Evolutionary conservation across 495 filamentous ascomycete genomes (phyloP), one percentile per base, ranked within the genome.

Genomic region (Amniculicola lignicola): DNA sequence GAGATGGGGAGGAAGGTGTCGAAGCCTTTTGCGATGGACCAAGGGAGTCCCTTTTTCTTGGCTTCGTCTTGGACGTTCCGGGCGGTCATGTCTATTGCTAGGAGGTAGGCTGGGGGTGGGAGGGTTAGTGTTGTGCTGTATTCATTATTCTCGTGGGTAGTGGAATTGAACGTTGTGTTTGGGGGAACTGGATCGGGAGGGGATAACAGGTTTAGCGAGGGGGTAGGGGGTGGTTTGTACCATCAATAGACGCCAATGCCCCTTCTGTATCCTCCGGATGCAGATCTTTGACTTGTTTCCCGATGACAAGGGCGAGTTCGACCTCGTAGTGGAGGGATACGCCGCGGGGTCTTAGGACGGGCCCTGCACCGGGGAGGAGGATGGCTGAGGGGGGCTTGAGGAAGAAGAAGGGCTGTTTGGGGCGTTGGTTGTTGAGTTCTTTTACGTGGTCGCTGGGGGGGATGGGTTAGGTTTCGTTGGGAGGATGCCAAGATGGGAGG

Each of bases 371-470:
- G 2, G 91, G 90, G 14, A 84, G 77, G 1, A 96, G 80, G 57
- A 99, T 84, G 15, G 89, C 84, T 48, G 84, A 83, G 0, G 89
- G 68, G 4, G 93, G 94, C 79, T 99, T 99, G 56, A 96, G 80
- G 82, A 99, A 99, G 84, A 95, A 99, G 74, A 99, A 96, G 4
- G 94, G 93, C 68, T 94, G 87, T 70, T 88, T 89, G 50, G 93
- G 90, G 38, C 81, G 78, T 51, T 78, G 75, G 70, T 84, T 95
- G 75, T 89, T 89, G 63, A 99, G 80, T 77, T 99, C 93, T 63
- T 84, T 78, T 65, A 96, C 86, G 73, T 99, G 93, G 75, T 96
- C 92, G 70, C 89, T 94, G 70, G 0, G 5, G 12, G 15, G 44
- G 58, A 36, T 4, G 21, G 16, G 16, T 47, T 29, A 47, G 41